Evolutionary conservation across 169 alveolate genomes (phyloP).

Genomic region (Plasmodium knowlesi): DNA sequence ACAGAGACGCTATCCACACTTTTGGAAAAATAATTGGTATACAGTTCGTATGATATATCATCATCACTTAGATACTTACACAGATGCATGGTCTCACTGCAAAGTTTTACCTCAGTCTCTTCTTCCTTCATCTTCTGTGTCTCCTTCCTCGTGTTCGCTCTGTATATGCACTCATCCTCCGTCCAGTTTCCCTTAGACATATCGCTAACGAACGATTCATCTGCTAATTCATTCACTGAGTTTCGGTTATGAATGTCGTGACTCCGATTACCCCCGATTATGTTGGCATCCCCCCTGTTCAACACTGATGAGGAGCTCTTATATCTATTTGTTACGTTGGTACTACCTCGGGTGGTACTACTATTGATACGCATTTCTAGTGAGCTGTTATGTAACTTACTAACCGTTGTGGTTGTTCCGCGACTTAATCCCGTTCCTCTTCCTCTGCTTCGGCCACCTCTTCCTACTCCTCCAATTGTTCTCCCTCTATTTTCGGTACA

Average conservation of each 20-base stretch:
- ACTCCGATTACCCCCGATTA: neutral
- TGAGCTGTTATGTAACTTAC: neutral
- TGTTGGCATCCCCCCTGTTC: neutral
- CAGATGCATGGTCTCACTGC: neutral
- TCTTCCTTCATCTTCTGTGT: neutral
- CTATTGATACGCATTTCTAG: neutral
- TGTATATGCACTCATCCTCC: conserved; percentile 45
- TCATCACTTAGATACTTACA: conserved; percentile 71
- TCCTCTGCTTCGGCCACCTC: neutral
- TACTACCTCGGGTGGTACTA: neutral
- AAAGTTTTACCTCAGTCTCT: neutral
- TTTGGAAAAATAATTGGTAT: conserved; percentile 27
- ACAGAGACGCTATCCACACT: neutral
- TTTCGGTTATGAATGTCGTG: neutral
- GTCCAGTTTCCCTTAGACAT: neutral
- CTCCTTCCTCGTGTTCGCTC: neutral
- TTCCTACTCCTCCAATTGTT: neutral
- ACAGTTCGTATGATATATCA: conserved; percentile 38
- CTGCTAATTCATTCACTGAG: neutral
- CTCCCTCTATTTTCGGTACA: neutral
- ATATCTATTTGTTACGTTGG: neutral
- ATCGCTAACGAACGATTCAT: neutral
- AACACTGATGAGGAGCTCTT: neutral
- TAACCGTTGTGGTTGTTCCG: neutral
- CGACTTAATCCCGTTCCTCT: neutral